Conservation (phyloP, 2,329 filamentous ascomycete species). For the Botryosphaeria dothidea region DNA sequence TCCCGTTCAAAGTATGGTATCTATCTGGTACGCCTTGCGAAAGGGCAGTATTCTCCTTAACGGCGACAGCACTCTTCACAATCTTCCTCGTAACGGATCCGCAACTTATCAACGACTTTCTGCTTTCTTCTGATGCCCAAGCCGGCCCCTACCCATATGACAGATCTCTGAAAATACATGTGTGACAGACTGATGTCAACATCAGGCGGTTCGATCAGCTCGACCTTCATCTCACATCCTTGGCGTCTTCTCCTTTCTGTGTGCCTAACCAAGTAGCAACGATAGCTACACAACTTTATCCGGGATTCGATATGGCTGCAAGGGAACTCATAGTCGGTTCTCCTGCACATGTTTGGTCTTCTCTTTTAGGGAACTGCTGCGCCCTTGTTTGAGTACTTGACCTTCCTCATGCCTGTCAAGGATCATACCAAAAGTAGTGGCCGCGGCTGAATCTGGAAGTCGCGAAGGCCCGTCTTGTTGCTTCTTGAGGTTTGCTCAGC, state of each 20-base stretch:
- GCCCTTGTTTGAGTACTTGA: background rate
- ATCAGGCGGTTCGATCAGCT: background rate
- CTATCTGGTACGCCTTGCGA: too few species aligned
- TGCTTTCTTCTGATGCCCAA: constrained; percentile 1
- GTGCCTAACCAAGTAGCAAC: constrained; percentile 14
- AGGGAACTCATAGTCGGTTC: constrained; percentile 14
- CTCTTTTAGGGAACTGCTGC: background rate
- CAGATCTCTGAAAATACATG: background rate
- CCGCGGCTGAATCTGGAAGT: background rate
- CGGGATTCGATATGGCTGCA: constrained; percentile 17
- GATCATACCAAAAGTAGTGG: background rate
- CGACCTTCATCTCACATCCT: background rate
- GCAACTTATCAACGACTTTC: background rate
- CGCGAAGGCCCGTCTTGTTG: too few species aligned
- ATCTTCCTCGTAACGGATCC: background rate
- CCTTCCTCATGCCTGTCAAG: background rate
- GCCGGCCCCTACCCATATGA: constrained; percentile 2
- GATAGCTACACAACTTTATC: constrained; percentile 12
- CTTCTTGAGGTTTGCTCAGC: too few species aligned
- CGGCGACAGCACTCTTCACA: background rate
- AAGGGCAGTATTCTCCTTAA: too few species aligned
- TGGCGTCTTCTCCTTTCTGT: background rate
- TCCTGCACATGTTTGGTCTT: constrained; percentile 12
- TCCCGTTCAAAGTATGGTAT: too few species aligned
- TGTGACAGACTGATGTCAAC: background rate